phyloP scores from a whole-genome alignment of 2,329 filamentous ascomycete species.

The Mariannaea elegans region DNA sequence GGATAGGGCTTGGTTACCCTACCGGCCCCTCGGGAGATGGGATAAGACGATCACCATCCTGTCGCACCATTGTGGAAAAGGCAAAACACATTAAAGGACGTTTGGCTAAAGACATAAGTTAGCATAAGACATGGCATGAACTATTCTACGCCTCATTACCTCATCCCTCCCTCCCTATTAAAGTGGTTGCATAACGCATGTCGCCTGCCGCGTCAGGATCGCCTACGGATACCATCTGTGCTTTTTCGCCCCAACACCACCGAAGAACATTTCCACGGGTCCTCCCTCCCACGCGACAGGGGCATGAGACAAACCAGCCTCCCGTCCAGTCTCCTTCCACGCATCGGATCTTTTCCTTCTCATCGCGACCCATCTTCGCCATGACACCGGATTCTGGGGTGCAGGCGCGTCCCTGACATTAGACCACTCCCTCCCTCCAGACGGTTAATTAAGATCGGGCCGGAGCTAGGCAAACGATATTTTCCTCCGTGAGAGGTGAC shows the following conservation, averaged over 20 bases:
- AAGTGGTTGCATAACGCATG: neutral
- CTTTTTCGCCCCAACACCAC: neutral
- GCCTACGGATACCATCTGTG: neutral
- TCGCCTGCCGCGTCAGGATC: neutral
- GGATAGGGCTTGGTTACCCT: neutral
- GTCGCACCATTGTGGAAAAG: too few species aligned
- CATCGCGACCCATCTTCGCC: neutral
- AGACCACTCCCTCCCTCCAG: neutral
- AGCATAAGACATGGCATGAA: slow-evolving; percentile 16
- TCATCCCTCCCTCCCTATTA: neutral
- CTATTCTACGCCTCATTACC: neutral
- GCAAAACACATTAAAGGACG: neutral
- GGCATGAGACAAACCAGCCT: slow-evolving; percentile 6
- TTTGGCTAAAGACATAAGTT: too few species aligned
- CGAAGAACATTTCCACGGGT: neutral
- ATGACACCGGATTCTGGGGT: neutral
- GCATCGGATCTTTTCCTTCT: neutral
- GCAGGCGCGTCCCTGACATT: slow-evolving; percentile 9
- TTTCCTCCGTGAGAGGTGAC: neutral
- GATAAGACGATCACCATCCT: too few species aligned
- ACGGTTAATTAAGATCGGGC: neutral
- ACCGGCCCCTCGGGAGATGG: slow-evolving; percentile 5
- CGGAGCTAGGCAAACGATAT: neutral
- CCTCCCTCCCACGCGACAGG: neutral
- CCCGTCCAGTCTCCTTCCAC: neutral